Conservation (phyloP, 352 stramenopile species). For the Pythium utonaiense region DNA sequence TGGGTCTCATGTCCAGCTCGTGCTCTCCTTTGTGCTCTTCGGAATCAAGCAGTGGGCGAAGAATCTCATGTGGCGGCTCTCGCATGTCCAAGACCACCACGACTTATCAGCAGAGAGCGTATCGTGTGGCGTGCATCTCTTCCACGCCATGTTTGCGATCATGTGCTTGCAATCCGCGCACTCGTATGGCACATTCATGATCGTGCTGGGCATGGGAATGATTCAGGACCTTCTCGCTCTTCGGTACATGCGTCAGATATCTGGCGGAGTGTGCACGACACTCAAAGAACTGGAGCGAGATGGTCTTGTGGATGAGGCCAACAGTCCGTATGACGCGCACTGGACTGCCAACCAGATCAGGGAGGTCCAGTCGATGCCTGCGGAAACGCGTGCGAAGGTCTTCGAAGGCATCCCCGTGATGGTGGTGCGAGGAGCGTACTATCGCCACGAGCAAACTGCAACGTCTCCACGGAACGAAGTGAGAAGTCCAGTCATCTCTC, state of each 20-base stretch:
- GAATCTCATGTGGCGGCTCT: constrained; percentile 18
- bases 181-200: constrained; percentile 23
- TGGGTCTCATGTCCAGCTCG: constrained; percentile 20
- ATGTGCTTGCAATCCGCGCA: constrained; percentile 39
- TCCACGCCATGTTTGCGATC: constrained; percentile 36
- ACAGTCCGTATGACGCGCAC: not conserved
- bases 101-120: constrained; percentile 25
- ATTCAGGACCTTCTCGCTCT: constrained; percentile 15
- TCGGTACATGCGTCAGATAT: not conserved
- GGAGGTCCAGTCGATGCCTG: not conserved
- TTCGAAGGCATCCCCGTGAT: not conserved
- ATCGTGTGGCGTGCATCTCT: constrained; percentile 24
- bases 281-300: not conserved
- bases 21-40: constrained; percentile 31
- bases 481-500: not conserved
- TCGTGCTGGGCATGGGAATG: constrained; percentile 24
- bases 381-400: not conserved
- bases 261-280: not conserved
- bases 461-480: not conserved
- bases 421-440: not conserved
- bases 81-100: constrained; percentile 19
- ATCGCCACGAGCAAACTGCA: not conserved
- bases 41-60: constrained; percentile 25
- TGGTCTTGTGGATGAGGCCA: not conserved
- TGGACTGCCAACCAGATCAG: not conserved